Base-by-base conservation (phyloP, 139 green algal species). In the Protoeuglena noctilucae region DNA sequence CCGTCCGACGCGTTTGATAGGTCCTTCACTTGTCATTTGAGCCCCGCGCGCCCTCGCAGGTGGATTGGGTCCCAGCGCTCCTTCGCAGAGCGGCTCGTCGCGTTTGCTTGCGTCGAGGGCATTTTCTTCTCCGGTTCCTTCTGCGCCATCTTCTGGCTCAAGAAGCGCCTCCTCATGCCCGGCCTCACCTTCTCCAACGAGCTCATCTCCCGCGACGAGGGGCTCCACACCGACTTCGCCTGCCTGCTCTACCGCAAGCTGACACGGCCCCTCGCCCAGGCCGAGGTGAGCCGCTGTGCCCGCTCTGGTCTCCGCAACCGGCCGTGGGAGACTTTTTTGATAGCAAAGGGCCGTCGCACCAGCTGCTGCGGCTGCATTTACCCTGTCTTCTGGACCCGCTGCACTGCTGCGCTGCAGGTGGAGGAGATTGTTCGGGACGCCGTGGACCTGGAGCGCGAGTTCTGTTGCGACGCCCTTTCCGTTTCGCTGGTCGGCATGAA, bases 141-240 rank as follows among this genome's bases (percentile, higher is more conserved):
- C 66, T 85, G 76, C 58, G 64, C 77, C 56, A 85, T 88, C 68
- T 88, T 79, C 64, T 88, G 77, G 77, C 63, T 88, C 7, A 88
- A 88, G 62, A 85, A 85, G 71, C 65, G 74, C 14, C 59, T 63
- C 22, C 48, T 85, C 24, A 84, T 88, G 75, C 79, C 79, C 2
- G 76, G 79, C 12, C 65, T 88, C 2, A 81, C 70, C 28, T 88
- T 88, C 65, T 72, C 53, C 67, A 88, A 88, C 64, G 74, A 85
- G 68, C 65, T 88, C 48, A 88, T 88, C 48, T 74, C 66, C 22
- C 62, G 79, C n/a, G 79, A 88, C 49, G 79, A 88, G 58, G 79
- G 77, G 29, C 60, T 88, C 43, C 79, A 88, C 63, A 80, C 72
- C 53, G 74, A 85, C 66, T 88, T 88, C 59, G 79, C 79, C 23